Evolutionary conservation across 1,284 basidiomycete genomes (phyloP).

Genomic region (Cerrena zonata): DNA sequence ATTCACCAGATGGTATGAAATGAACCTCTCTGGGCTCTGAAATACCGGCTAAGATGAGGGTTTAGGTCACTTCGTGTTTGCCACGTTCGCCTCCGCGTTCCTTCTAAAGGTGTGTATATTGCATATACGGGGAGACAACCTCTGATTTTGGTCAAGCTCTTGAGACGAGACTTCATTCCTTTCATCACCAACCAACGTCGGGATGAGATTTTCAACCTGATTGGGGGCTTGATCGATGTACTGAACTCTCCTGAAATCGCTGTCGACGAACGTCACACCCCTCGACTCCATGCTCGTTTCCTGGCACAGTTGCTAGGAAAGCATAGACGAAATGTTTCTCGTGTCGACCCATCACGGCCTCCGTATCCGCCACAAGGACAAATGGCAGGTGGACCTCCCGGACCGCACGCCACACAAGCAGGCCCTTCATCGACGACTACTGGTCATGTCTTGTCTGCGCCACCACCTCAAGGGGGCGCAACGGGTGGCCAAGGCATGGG

Average conservation of each 20-base stretch:
- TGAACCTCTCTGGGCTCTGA: neutral
- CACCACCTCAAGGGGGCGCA: neutral
- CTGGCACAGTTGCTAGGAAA: slow-evolving; percentile 61
- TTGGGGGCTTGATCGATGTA: slow-evolving; percentile 65
- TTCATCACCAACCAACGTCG: slow-evolving; percentile 59
- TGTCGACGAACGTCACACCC: slow-evolving; percentile 77
- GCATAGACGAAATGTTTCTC: slow-evolving; percentile 58
- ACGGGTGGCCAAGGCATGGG: slow-evolving; percentile 14
- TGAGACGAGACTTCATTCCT: slow-evolving; percentile 65
- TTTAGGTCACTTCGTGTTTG: slow-evolving; percentile 71
- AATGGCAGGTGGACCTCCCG: slow-evolving; percentile 13
- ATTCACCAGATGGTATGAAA: slow-evolving; percentile 66
- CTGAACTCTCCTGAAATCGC: slow-evolving; percentile 69
- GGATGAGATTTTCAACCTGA: slow-evolving; percentile 64
- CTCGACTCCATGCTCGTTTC: slow-evolving; percentile 75
- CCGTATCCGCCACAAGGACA: slow-evolving; percentile 34
- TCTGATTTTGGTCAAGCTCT: slow-evolving; percentile 46
- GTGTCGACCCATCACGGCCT: slow-evolving; percentile 41
- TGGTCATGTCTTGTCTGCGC: neutral
- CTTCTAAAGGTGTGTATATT: slow-evolving; percentile 61
- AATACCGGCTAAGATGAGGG: slow-evolving; percentile 1
- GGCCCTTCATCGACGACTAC: slow-evolving; percentile 8
- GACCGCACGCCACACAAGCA: slow-evolving; percentile 9
- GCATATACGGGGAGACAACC: neutral
- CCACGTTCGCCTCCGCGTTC: slow-evolving; percentile 81